A percentile compares a stretch with the other conserved stretches of the same genome.
Evolutionary conservation across 2,329 filamentous ascomycete species (phyloP).

Genomic region (Verticillium nonalfalfae): DNA sequence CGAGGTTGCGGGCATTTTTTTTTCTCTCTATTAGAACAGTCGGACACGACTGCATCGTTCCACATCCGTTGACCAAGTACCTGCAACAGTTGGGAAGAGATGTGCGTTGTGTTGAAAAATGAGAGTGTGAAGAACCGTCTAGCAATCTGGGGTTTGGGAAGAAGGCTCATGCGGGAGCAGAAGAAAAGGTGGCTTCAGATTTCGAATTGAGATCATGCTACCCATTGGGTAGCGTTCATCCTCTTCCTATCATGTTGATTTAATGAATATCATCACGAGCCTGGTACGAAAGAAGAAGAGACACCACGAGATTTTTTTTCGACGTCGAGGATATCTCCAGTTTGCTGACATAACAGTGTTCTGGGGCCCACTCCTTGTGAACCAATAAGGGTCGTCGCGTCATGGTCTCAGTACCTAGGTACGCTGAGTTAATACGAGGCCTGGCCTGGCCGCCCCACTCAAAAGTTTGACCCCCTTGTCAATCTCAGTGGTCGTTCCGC

Average conservation of each 20-base stretch:
- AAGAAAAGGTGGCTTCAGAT: slow-evolving; percentile 48
- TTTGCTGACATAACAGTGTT: background rate
- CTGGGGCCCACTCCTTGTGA: background rate
- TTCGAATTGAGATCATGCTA: slow-evolving; percentile 56
- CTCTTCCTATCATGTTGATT: slow-evolving; percentile 63
- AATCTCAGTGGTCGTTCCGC: background rate
- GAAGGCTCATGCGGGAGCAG: slow-evolving; percentile 6
- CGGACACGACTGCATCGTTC: too few species aligned
- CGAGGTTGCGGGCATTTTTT: too few species aligned
- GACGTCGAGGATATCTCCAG: background rate
- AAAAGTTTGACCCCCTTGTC: background rate
- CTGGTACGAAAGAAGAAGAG: slow-evolving; percentile 27
- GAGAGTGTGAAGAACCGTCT: too few species aligned
- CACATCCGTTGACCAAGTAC: too few species aligned
- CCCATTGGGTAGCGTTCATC: slow-evolving; percentile 49
- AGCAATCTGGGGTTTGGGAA: too few species aligned
- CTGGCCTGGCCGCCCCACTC: background rate
- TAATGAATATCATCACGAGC: slow-evolving; percentile 56
- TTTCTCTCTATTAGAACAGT: too few species aligned
- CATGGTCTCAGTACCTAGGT: background rate
- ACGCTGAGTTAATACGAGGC: background rate
- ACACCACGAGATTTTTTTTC: slow-evolving; percentile 9
- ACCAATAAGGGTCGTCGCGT: background rate
- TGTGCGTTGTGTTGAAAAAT: too few species aligned
- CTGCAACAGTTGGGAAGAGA: too few species aligned